Percentiles rank a stretch among this genome's conserved stretches.
Conservation (phyloP, 2,329 filamentous ascomycete species). For the Incumbomyces delicatus region DNA sequence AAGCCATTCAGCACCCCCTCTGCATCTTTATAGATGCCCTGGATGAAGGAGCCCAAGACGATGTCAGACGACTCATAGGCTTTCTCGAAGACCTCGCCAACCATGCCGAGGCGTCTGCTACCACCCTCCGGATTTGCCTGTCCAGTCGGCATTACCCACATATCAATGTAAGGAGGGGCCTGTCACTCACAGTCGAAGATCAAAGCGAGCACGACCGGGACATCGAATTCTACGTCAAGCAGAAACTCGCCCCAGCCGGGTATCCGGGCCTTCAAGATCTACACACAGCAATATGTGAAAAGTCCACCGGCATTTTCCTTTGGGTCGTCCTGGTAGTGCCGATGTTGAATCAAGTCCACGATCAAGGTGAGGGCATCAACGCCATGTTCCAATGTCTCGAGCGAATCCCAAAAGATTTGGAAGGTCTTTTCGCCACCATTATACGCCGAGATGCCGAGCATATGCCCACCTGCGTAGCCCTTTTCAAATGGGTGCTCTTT, state of each 20-base stretch:
- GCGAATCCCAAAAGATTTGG: constrained; percentile 33
- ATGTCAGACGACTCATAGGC: constrained; percentile 29
- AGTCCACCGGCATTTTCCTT: constrained; percentile 35
- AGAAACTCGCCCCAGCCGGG: background rate
- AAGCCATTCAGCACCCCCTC: background rate
- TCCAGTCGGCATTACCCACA: constrained; percentile 38
- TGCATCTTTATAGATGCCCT: constrained; percentile 35
- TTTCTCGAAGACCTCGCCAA: constrained; percentile 28
- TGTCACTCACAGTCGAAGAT: constrained; percentile 27
- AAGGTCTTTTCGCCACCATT: constrained; percentile 43
- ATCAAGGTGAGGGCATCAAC: constrained; percentile 20
- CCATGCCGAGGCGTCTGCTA: constrained; percentile 2
- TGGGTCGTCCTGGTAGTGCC: constrained; percentile 37
- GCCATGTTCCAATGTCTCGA: constrained; percentile 25
- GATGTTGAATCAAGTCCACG: constrained; percentile 36
- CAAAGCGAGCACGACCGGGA: constrained; percentile 27
- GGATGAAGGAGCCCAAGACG: constrained; percentile 35
- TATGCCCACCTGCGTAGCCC: constrained; percentile 19
- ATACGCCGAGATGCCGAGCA: constrained; percentile 38
- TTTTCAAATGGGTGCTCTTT: constrained; percentile 44
- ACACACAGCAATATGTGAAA: constrained; percentile 24
- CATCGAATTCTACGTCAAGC: constrained; percentile 26
- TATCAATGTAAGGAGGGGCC: constrained; percentile 25
- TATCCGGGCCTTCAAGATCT: constrained; percentile 16
- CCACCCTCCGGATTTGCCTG: constrained; percentile 27